Conservation (phyloP, 345 rosid species). For the Lumnitzera racemosa region DNA sequence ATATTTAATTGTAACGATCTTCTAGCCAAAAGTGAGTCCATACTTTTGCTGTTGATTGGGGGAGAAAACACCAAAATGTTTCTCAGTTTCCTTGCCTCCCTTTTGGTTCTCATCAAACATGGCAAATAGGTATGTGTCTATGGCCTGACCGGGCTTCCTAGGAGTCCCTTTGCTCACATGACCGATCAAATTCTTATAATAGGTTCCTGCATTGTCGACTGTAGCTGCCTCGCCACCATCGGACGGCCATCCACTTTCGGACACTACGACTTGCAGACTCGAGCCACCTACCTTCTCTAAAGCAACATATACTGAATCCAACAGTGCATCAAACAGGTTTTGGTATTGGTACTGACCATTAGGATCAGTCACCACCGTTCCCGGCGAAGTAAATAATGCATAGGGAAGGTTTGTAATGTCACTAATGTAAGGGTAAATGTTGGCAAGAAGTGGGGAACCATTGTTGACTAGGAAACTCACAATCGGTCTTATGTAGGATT, state of each 20-base stretch:
- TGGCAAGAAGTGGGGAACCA: slow-evolving; percentile 26
- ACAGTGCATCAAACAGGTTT: slow-evolving; percentile 21
- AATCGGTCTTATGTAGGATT: slow-evolving; percentile 21
- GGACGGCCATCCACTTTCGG: slow-evolving; percentile 30
- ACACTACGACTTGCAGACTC: slow-evolving; percentile 13
- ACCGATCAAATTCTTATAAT: slow-evolving; percentile 12
- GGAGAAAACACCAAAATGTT: slow-evolving; percentile 31
- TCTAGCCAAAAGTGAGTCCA: background rate
- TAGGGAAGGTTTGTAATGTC: slow-evolving; percentile 14
- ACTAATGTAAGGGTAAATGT: slow-evolving; percentile 25
- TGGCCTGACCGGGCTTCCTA: slow-evolving; percentile 17
- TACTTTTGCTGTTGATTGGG: slow-evolving; percentile 21
- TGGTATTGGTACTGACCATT: slow-evolving; percentile 7
- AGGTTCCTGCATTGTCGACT: slow-evolving; percentile 17
- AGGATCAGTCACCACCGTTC: slow-evolving; percentile 11
- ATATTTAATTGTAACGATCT: background rate
- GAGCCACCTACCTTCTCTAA: slow-evolving; percentile 17
- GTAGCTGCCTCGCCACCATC: slow-evolving; percentile 13
- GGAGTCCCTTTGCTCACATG: slow-evolving; percentile 33
- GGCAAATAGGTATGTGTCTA: slow-evolving; percentile 31
- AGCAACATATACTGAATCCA: slow-evolving; percentile 22
- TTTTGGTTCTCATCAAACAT: slow-evolving; percentile 33
- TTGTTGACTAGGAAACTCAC: slow-evolving; percentile 14
- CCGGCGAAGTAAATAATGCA: slow-evolving; percentile 18
- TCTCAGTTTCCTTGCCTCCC: slow-evolving; percentile 9